Evolutionary conservation across 768 basidiomycete species (phyloP).

Genomic region (Phylloporus sp.): DNA sequence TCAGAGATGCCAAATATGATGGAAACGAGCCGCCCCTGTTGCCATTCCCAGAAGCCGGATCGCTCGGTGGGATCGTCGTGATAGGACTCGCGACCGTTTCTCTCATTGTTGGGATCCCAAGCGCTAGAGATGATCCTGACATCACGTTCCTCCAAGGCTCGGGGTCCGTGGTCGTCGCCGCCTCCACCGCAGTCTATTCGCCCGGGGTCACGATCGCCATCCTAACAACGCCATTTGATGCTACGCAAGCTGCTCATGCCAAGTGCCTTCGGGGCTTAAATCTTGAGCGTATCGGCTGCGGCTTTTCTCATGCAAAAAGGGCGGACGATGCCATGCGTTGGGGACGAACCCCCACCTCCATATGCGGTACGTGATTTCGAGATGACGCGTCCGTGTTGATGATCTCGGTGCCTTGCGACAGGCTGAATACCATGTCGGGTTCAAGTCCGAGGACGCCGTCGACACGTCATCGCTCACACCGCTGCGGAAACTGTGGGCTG

Average conservation of each 20-base stretch:
- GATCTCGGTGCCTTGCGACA: not conserved
- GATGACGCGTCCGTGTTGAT: conserved; percentile 1
- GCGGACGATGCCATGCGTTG: conserved; percentile 2
- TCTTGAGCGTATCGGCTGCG: conserved; percentile 6
- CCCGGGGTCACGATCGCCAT: conserved; percentile 7
- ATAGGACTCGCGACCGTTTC: conserved; percentile 1
- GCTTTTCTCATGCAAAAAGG: conserved; percentile 1
- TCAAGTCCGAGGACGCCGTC: conserved; percentile 1
- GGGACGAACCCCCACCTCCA: not conserved
- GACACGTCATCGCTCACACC: conserved; percentile 5
- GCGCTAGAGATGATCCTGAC: not conserved
- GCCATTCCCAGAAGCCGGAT: conserved; percentile 10
- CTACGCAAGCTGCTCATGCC: conserved; percentile 15
- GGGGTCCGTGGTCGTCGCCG: conserved; percentile 6
- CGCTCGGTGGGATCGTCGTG: conserved; percentile 13
- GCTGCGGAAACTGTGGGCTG: conserved; percentile 11
- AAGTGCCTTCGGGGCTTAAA: conserved; percentile 10
- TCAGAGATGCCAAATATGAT: conserved; percentile 5
- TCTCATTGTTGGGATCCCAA: conserved; percentile 2
- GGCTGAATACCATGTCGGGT: not conserved
- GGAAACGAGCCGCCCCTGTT: conserved; percentile 9
- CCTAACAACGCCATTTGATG: not conserved
- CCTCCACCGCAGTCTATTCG: conserved; percentile 12
- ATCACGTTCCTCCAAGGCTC: conserved; percentile 3
- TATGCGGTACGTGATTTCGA: conserved; percentile 5